phyloP scores from a whole-genome alignment of 441 rosid species.

The Croton setiger region DNA sequence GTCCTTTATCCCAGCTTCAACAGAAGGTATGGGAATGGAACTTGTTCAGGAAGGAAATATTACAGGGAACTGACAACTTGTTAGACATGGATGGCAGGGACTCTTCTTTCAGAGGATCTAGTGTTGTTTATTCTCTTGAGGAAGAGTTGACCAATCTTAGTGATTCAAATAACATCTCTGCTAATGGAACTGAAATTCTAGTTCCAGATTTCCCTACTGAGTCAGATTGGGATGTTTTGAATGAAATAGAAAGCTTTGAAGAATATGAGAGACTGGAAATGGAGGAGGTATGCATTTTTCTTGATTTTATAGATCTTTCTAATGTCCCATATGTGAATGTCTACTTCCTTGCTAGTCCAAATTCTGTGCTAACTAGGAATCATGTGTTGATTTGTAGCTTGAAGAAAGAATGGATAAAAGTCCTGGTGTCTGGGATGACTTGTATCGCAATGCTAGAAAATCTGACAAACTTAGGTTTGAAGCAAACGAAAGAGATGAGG shows the following conservation, averaged over 20 bases:
- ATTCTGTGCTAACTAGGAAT: conserved; percentile 20
- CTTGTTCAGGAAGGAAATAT: conserved; percentile 47
- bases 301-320: conserved; percentile 18
- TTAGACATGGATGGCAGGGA: conserved; percentile 30
- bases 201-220: conserved; percentile 58
- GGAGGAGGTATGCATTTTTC: conserved; percentile 70
- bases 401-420: conserved; percentile 80
- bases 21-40: conserved; percentile 84
- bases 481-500: conserved; percentile 95
- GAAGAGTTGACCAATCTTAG: conserved; percentile 44
- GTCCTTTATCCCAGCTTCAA: conserved; percentile 57
- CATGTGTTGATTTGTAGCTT: conserved; percentile 52
- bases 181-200: conserved; percentile 39
- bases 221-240: conserved; percentile 67
- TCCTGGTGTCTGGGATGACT: conserved; percentile 80
- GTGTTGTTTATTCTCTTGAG: conserved; percentile 64
- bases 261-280: conserved; percentile 78
- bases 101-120: conserved; percentile 35
- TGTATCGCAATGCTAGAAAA: conserved; percentile 86
- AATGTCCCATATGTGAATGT: conserved; percentile 2
- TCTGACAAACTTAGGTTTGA: conserved; percentile 88
- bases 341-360: not conserved
- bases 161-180: conserved; percentile 38
- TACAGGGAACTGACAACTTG: conserved; percentile 33
- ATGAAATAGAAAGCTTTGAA: conserved; percentile 60